These are phyloP conservation scores for Rhinocladiella mackenziei DNA, from an alignment of 2,329 filamentous ascomycete genomes.

Conservation along the genomic window DNA sequence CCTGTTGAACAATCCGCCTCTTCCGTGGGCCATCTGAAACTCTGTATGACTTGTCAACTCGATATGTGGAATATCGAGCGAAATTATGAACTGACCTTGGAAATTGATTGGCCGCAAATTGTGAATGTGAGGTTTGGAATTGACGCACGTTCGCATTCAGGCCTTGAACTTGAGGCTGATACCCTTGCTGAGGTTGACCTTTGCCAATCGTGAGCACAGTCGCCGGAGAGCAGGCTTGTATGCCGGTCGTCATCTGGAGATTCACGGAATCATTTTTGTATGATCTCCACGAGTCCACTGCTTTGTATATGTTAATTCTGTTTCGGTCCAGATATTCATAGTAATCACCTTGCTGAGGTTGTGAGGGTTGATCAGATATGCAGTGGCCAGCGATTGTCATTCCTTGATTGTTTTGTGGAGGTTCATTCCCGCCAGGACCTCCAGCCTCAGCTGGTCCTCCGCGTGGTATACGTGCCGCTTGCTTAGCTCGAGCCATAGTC, in stretches of 20 bases:
- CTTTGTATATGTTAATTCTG: conserved; percentile 26
- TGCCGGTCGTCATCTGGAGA: conserved; percentile 16
- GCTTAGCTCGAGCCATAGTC: conserved; percentile 8
- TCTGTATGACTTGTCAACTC: conserved; percentile 30
- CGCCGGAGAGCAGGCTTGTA: background rate
- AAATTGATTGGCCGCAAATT: conserved; percentile 15
- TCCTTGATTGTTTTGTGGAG: background rate
- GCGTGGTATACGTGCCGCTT: conserved; percentile 1
- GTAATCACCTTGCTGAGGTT: conserved; percentile 26
- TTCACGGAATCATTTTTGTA: conserved; percentile 21
- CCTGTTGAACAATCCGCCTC: conserved; percentile 14
- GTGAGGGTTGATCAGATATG: conserved; percentile 1
- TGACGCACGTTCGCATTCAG: conserved; percentile 5
- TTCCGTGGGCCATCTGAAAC: conserved; percentile 17
- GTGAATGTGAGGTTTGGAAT: conserved; percentile 1
- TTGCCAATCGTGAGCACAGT: background rate
- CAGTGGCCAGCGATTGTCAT: background rate
- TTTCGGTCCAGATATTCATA: conserved; percentile 12
- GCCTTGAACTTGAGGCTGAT: background rate
- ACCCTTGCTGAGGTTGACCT: background rate
- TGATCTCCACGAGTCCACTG: conserved; percentile 29
- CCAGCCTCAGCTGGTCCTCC: too few relatives aligned
- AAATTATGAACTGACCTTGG: conserved; percentile 28
- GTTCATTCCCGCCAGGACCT: background rate
- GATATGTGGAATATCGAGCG: conserved; percentile 28